Base-by-base conservation (phyloP, 1,139 yeast genomes). In the Hyphopichia fennica region DNA sequence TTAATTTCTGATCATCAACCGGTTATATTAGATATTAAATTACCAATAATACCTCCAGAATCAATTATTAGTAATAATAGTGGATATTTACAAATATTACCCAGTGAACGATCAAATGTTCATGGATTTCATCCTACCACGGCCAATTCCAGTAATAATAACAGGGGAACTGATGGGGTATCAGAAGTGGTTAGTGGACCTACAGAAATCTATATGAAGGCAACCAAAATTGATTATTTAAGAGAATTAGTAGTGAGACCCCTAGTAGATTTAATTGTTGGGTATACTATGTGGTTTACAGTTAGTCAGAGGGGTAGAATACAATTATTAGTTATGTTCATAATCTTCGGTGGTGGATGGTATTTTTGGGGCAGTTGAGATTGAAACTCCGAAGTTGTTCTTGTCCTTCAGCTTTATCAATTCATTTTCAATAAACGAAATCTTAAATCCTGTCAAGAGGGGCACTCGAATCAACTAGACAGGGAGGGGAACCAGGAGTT, bases 41-140 rank as follows among this genome's bases (percentile, higher is more conserved):
- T 79, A 4, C 83, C 83, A 1, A 47, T 57, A 18, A 39, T 50
- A 4, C 58, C 81, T 0, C 82, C 84, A 0, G 58, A 62, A 31
- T 57, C 73, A 11, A 63, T 75, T 14, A 58, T 76, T 5, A 64
- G 76, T 3, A 10, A 4, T 13, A 44, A 58, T 0, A 52, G 57
- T 17, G 82, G 83, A 1, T 75, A 70, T 49, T 61, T 65, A 54
- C 71, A 65, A 50, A 59, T 63, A 2, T 45, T 69, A n/a, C 69
- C 72, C 2, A 57, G 54, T 18, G 62, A 53, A 35, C 51, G 50
- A 32, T 52, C 57, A n/a, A 50, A 53, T 39, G 51, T 28, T 6
- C 38, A 56, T 17, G 62, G 58, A 42, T 46, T 51, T 34, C 56
- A 54, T 35, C 48, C 57, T 14, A 38, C 16, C 9, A 7, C 16